Conservation (phyloP, 331 rosid species). For the Malus hybrid region DNA sequence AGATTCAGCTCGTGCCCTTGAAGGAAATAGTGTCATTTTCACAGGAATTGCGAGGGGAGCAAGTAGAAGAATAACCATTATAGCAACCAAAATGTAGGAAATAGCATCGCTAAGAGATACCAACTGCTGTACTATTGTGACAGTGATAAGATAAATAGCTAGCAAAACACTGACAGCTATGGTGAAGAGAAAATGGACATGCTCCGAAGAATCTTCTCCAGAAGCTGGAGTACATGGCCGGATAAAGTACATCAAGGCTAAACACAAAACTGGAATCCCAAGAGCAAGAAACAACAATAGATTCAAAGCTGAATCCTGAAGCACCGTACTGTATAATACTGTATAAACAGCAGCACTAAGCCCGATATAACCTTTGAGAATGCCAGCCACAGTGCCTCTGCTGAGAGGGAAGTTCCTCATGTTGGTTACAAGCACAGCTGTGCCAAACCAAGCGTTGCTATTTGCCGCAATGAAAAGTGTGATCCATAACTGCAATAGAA, state of each 20-base stretch:
- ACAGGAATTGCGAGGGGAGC: conserved; percentile 69
- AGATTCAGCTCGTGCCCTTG: conserved; percentile 30
- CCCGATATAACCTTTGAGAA: conserved; percentile 81
- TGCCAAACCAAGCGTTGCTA: conserved; percentile 71
- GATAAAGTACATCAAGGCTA: conserved; percentile 64
- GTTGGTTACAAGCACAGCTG: conserved; percentile 77
- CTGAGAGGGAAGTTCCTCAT: conserved; percentile 94
- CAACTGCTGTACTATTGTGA: conserved; percentile 28
- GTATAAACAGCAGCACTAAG: conserved; percentile 77
- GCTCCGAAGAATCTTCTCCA: conserved; percentile 73
- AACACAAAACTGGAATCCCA: conserved; percentile 47
- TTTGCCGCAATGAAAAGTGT: conserved; percentile 59
- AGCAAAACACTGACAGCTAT: conserved; percentile 68
- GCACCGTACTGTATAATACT: conserved; percentile 42
- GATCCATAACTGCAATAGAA: conserved; percentile 51
- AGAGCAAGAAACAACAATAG: conserved; percentile 55
- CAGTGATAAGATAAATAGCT: conserved; percentile 49
- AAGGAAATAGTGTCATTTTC: conserved; percentile 71
- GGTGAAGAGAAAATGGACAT: conserved; percentile 52
- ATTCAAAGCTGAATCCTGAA: conserved; percentile 40
- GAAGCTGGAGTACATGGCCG: conserved; percentile 77
- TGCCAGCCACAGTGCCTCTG: conserved; percentile 78
- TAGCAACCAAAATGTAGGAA: conserved; percentile 45
- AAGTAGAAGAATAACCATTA: conserved; percentile 57
- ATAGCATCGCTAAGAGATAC: conserved; percentile 37